Evolutionary conservation across 441 rosid genomes (phyloP).

Genomic region (Pelargonium citronellum): DNA sequence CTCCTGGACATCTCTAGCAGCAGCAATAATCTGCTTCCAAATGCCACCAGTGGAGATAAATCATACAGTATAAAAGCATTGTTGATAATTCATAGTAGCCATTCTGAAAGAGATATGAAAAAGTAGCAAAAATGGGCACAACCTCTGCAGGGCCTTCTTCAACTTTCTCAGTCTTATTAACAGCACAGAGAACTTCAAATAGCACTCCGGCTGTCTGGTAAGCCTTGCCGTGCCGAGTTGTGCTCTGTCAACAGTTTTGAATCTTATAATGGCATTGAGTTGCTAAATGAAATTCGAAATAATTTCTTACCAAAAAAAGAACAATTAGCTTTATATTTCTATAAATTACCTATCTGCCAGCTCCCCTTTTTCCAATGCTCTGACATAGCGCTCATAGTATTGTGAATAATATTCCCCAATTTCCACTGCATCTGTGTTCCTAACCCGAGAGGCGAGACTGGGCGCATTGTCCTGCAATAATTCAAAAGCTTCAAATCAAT

Average conservation of each 20-base stretch:
- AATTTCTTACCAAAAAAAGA: too few relatives aligned
- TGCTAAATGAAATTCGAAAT: conserved; percentile 13
- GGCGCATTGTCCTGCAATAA: too few relatives aligned
- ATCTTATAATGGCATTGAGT: conserved; percentile 5
- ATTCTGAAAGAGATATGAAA: neutral
- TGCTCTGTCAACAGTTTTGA: conserved; percentile 44
- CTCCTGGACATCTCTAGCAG: conserved; percentile 95
- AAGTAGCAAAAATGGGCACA: neutral
- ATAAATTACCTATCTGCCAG: too few relatives aligned
- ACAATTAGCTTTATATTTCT: too few relatives aligned
- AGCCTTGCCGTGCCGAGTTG: conserved; percentile 94
- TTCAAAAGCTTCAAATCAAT: too few relatives aligned
- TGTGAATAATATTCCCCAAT: too few relatives aligned
- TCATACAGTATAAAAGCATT: neutral
- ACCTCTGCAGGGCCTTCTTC: conserved; percentile 40
- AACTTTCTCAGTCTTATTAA: conserved; percentile 85
- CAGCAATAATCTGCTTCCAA: conserved; percentile 72
- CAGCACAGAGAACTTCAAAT: conserved; percentile 35
- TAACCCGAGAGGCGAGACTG: too few relatives aligned
- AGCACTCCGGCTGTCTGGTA: conserved; percentile 89
- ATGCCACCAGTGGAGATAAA: neutral
- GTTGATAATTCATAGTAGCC: neutral
- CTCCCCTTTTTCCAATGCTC: too few relatives aligned
- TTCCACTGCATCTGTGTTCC: too few relatives aligned
- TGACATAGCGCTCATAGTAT: too few relatives aligned